Conservation (phyloP, 805 yeast genomes). For the Saturnispora sanitii region DNA sequence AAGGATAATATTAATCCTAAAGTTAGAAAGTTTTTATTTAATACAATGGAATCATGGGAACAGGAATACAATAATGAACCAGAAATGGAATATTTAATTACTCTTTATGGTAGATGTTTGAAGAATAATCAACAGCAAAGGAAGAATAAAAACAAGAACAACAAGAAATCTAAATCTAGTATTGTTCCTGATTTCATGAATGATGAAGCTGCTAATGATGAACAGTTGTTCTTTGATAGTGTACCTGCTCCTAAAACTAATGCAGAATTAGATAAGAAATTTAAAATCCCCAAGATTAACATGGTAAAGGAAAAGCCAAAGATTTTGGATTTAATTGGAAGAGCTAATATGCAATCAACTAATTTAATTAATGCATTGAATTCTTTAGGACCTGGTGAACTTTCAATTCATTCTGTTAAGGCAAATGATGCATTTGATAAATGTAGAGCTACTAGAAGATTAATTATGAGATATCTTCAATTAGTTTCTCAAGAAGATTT, state of each 20-base stretch:
- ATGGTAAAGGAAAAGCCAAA: slow-evolving; percentile 63
- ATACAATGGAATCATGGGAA: slow-evolving; percentile 60
- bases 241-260: slow-evolving; percentile 20
- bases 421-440: slow-evolving; percentile 61
- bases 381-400: slow-evolving; percentile 33
- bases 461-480: slow-evolving; percentile 74
- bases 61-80: slow-evolving; percentile 40
- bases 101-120: slow-evolving; percentile 29
- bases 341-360: slow-evolving; percentile 66
- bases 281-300: slow-evolving; percentile 58
- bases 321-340: slow-evolving; percentile 58
- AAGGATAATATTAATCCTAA: slow-evolving; percentile 25
- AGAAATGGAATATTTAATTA: slow-evolving; percentile 40
- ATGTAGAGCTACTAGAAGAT: slow-evolving; percentile 67
- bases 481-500: slow-evolving; percentile 76
- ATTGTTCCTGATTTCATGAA: slow-evolving; percentile 36
- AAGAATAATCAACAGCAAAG: slow-evolving; percentile 1
- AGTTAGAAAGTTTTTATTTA: slow-evolving; percentile 39
- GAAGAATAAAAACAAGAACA: slow-evolving; percentile 7
- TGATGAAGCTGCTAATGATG: slow-evolving; percentile 43
- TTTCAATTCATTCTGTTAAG: slow-evolving; percentile 54
- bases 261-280: slow-evolving; percentile 37
- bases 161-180: background rate
- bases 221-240: slow-evolving; percentile 23
- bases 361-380: slow-evolving; percentile 52